These are phyloP conservation scores for Salvia miltiorrhiza DNA, from an alignment of 257 asterid genomes.

Conservation along the genomic window DNA sequence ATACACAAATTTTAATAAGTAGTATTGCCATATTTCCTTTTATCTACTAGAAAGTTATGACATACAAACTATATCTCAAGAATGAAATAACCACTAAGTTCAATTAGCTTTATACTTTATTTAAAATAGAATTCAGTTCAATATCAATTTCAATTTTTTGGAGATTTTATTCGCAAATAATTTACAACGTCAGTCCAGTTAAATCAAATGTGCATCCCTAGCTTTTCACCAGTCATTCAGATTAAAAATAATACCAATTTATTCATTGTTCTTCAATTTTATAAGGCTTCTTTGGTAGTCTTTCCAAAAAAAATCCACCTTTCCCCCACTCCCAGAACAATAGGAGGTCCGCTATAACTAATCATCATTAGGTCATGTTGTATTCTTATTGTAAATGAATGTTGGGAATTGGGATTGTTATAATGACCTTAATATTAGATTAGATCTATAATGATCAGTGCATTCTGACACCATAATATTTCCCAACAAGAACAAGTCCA, in stretches of 20 bases:
- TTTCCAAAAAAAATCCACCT: background rate
- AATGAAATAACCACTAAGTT: background rate
- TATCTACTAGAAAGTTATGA: background rate
- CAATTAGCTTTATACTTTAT: background rate
- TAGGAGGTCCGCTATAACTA: no score
- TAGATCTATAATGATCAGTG: no score
- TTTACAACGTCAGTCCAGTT: background rate
- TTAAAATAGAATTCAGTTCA: background rate
- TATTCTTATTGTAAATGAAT: no score
- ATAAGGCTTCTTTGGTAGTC: background rate
- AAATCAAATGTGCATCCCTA: background rate
- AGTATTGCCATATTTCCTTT: background rate
- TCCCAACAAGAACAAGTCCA: conserved; percentile 1
- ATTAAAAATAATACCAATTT: background rate
- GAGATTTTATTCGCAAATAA: background rate
- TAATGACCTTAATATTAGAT: no score
- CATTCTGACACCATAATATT: background rate
- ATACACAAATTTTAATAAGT: background rate
- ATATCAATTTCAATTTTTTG: background rate
- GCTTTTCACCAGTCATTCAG: background rate
- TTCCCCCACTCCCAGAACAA: no score
- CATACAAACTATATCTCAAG: background rate
- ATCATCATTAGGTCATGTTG: no score
- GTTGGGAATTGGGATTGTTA: no score
- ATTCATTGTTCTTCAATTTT: background rate